Evolutionary conservation across 2,329 filamentous ascomycete species (phyloP), one percentile per base, ranked within the genome.

Genomic region (Clathrospora elynae): DNA sequence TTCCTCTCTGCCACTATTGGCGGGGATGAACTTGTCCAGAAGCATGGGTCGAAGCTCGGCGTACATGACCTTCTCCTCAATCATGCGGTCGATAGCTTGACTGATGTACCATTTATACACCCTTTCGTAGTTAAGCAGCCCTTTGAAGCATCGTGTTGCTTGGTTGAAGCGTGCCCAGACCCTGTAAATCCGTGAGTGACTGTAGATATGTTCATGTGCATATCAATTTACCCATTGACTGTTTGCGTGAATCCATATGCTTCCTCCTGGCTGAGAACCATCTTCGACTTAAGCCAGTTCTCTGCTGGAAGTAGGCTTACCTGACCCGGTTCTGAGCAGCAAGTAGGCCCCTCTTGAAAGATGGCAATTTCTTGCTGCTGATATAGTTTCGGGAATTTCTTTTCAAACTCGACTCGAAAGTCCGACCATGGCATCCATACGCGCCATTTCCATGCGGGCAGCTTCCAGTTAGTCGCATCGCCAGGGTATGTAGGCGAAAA

Each of bases 41-140:
- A 88, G 82, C 68, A 87, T 88, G 2, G 84, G 84, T 18, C 85
- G 77, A 26, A 88, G 80, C 67, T 88, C 85, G 18, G 84, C 84
- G 55, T 87, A 88, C 68, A 85, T 84, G 51, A 88, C 83, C 29
- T 81, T 81, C 59, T 88, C 84, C 5, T 73, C 59, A 14, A 82
- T 77, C 63, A 88, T 83, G 46, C 82, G 79, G 43, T 83, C 71
- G 8, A 87, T 79, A 13, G 81, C 82, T 3, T 71, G 63, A 7
- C 73, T 70, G 2, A 84, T 85, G 55, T 88, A 88, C 62, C 70
- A 73, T 32, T 73, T 72, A 59, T 83, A 87, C 3, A 83, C 82
- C 3, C 73, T 75, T 59, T 82, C 78, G 54, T 87, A 87, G 61
- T 85, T 85, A 57, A 87, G 78, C 0, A 88, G 72, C 0, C 85